Conservation (phyloP, 139 green algal genomes). For the Marvania coccoides region DNA sequence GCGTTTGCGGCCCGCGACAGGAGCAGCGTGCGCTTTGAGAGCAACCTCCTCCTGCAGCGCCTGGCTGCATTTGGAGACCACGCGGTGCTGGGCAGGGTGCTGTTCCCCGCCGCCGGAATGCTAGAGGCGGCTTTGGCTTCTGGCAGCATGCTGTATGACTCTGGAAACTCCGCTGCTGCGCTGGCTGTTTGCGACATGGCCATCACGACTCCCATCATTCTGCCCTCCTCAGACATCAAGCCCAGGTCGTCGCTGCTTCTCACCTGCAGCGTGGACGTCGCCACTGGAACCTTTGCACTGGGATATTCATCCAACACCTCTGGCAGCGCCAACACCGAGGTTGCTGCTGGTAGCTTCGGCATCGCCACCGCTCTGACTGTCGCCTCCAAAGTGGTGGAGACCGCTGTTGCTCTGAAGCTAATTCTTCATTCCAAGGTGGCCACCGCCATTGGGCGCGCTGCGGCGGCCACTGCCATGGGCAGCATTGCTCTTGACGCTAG, state of each 20-base stretch:
- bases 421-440: background rate
- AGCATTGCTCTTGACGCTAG: background rate
- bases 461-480: background rate
- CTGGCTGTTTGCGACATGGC: constrained; percentile 11
- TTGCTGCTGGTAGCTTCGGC: background rate
- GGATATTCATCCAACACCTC: background rate
- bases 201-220: constrained; percentile 13
- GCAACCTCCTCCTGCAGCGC: constrained; percentile 16
- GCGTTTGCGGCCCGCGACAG: background rate
- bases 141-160: background rate
- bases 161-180: background rate
- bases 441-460: background rate
- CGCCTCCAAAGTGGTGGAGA: background rate
- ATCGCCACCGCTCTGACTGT: background rate
- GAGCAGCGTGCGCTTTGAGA: constrained; percentile 16
- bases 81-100: constrained; percentile 36
- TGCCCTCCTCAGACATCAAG: background rate
- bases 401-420: background rate
- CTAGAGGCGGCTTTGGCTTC: constrained; percentile 49
- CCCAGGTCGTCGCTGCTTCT: background rate
- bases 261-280: constrained; percentile 3
- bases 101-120: constrained; percentile 67
- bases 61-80: constrained; percentile 60
- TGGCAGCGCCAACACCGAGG: background rate
- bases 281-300: constrained; percentile 6